Conservation (phyloP, 768 basidiomycete species). For the Suillus americanus region DNA sequence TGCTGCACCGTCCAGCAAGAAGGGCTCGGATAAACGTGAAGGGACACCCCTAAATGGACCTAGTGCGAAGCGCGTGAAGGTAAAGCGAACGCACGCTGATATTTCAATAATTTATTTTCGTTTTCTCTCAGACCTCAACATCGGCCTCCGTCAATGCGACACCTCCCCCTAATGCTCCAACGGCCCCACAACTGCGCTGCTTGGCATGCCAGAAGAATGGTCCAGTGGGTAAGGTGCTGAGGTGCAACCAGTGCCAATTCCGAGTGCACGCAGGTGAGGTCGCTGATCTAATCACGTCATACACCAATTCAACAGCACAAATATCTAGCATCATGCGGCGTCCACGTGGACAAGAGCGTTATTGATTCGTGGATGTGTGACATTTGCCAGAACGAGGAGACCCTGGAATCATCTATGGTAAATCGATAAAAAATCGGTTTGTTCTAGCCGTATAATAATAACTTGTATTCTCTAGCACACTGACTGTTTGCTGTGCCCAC, state of each 20-base stretch:
- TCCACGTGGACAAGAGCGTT: conserved; percentile 58
- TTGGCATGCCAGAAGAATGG: conserved; percentile 74
- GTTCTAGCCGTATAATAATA: conserved; percentile 3
- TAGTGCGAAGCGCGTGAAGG: conserved; percentile 65
- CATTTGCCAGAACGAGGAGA: conserved; percentile 81
- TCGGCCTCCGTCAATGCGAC: conserved; percentile 48
- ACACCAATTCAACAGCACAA: conserved; percentile 10
- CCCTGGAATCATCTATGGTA: conserved; percentile 80
- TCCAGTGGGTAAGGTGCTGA: conserved; percentile 72
- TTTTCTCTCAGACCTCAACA: conserved; percentile 15
- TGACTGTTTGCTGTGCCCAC: conserved; percentile 86
- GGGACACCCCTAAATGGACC: conserved; percentile 57
- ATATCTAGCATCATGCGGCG: conserved; percentile 63
- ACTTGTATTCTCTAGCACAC: conserved; percentile 50
- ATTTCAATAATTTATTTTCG: background rate
- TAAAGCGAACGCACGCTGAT: conserved; percentile 15
- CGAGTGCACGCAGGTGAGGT: conserved; percentile 72
- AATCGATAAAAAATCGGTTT: background rate
- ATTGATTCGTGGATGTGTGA: conserved; percentile 85
- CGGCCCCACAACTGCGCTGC: conserved; percentile 68
- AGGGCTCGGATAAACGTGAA: conserved; percentile 53
- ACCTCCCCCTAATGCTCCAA: conserved; percentile 57
- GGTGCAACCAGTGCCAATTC: conserved; percentile 79
- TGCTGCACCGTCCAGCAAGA: conserved; percentile 43
- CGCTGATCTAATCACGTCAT: background rate